Base-by-base conservation (phyloP, 192 early-diverging fungal species). In the Polychytrium aggregatum region DNA sequence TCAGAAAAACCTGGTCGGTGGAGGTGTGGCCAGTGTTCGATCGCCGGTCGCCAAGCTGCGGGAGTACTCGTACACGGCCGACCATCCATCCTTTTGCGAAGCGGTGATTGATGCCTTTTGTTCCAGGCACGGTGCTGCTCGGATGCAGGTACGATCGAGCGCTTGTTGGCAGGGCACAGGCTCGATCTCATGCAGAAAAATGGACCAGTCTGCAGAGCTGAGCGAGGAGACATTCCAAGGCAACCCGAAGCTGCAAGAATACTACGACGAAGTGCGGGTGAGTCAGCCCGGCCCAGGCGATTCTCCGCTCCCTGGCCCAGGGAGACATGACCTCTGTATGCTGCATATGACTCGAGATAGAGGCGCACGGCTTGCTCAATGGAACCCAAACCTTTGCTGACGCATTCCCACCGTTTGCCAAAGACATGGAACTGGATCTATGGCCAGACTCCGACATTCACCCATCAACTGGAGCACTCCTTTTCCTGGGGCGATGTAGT, bases 381-480 rank as follows among this genome's bases (percentile, higher is more conserved):
- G 14, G 35, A 28, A 25, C 9, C 37, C 4, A 9, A 38, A 6
- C 16, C 14, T 8, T 38, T 67, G 42, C n/a, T n/a, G n/a, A n/a
- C n/a, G n/a, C n/a, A n/a, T n/a, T n/a, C n/a, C n/a, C n/a, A n/a
- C n/a, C n/a, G n/a, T n/a, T n/a, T n/a, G n/a, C n/a, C n/a, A n/a
- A 1, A 69, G 56, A 68, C 80, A 9, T 89, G 85, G 85, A 82
- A 90, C 25, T 97, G 92, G 90, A 82, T 79, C 44, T 92, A 72
- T 46, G 89, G 86, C 4, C 87, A 92, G 70, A 93, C 92, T 6
- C 92, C 92, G 24, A 79, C 85, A 54, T 96, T 96, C 55, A 77
- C 56, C 8, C 59, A 69, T 41, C 37, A 43, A 35, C 37, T 69
- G 7, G 51, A 65, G 24, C 20, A 58, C 6, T 10, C 1, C 13